Percentiles rank a stretch among this genome's conserved stretches.
phyloP scores from a whole-genome alignment of 2,329 filamentous ascomycete genomes.

The Pseudopithomyces maydicus region DNA sequence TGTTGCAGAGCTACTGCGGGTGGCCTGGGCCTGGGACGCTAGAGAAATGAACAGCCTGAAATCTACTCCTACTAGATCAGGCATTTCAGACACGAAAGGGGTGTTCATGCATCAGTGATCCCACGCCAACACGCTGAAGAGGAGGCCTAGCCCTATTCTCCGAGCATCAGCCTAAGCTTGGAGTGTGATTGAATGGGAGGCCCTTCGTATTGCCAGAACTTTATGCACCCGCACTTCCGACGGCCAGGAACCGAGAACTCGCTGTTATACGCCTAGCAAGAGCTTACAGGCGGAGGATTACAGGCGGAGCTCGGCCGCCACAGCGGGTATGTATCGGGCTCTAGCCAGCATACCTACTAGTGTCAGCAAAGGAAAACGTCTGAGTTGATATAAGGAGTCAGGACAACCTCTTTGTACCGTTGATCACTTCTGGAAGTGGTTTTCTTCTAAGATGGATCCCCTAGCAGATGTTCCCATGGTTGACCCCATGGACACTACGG shows the following conservation, averaged over 20 bases:
- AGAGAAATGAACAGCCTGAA: conserved; percentile 1
- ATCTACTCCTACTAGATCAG: neutral
- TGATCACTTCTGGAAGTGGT: conserved; percentile 6
- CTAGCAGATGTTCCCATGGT: conserved; percentile 3
- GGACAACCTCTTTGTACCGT: conserved; percentile 1
- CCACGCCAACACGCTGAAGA: neutral
- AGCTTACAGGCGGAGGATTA: conserved; percentile 6
- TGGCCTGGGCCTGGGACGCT: neutral
- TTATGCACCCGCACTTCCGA: neutral
- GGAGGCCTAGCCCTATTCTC: neutral
- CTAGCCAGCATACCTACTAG: conserved; percentile 1
- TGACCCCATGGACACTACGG: conserved; percentile 16
- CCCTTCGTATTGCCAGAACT: neutral
- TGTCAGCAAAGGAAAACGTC: neutral
- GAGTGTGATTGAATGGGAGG: neutral
- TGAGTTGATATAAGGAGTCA: conserved; percentile 7
- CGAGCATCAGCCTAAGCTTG: neutral
- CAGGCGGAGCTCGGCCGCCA: neutral
- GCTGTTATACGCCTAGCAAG: neutral
- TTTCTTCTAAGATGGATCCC: conserved; percentile 1
- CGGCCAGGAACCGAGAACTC: neutral
- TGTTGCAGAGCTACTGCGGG: conserved; percentile 1
- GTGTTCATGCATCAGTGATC: neutral
- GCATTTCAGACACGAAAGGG: conserved; percentile 3
- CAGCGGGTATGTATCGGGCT: neutral